Conservation (phyloP, 306 rosid species). For the Benincasa hispida region DNA sequence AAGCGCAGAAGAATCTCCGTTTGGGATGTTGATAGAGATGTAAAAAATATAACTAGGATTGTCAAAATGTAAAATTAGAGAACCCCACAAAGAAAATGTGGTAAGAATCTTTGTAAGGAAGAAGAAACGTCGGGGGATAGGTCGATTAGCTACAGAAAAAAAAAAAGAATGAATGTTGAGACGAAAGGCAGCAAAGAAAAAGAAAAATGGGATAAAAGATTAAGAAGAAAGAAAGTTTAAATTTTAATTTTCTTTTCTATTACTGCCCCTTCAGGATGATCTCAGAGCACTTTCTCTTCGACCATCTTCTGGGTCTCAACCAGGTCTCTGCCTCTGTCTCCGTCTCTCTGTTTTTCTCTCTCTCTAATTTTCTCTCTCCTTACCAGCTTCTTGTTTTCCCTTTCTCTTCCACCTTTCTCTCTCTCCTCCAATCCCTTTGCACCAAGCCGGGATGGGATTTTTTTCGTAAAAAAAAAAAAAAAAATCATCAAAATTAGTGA, state of each 20-base stretch:
- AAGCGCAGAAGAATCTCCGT: constrained; percentile 16
- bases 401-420: constrained; percentile 11
- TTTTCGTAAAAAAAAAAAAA: constrained; percentile 6
- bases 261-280: constrained; percentile 81
- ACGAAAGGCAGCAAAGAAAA: constrained; percentile 75
- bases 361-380: constrained; percentile 10
- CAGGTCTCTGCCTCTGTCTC: constrained; percentile 10
- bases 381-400: constrained; percentile 13
- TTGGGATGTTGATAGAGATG: constrained; percentile 4
- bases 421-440: constrained; percentile 37
- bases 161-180: constrained; percentile 12
- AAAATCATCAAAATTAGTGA: background rate
- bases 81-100: background rate
- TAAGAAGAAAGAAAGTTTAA: background rate
- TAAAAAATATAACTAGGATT: background rate
- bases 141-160: background rate
- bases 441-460: constrained; percentile 25
- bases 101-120: constrained; percentile 4
- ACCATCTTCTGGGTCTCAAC: constrained; percentile 56
- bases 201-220: background rate
- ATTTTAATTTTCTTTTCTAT: constrained; percentile 6
- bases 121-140: constrained; percentile 10
- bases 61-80: background rate
- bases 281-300: constrained; percentile 77
- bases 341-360: background rate